Evolutionary conservation across 2,329 filamentous ascomycete genomes (phyloP).

Genomic region (Aureobasidium uvarum): DNA sequence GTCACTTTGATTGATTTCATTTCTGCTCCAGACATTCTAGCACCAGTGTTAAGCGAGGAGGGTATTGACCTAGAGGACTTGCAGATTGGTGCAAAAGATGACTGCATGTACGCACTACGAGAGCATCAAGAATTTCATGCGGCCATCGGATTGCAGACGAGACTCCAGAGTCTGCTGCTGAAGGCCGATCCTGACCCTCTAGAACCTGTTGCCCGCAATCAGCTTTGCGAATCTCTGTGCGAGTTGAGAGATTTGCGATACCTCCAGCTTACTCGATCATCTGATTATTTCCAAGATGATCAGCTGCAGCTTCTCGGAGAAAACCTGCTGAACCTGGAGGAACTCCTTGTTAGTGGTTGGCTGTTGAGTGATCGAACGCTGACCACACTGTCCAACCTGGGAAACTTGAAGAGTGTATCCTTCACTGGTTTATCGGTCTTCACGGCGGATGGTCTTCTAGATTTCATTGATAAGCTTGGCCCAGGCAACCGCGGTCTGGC

Average conservation of each 20-base stretch:
- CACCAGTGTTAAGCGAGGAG: slow-evolving; percentile 49
- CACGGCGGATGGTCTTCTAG: slow-evolving; percentile 51
- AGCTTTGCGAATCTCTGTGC: slow-evolving; percentile 53
- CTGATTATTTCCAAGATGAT: slow-evolving; percentile 51
- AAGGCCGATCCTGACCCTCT: slow-evolving; percentile 50
- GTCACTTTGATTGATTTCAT: slow-evolving; percentile 54
- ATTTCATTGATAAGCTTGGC: slow-evolving; percentile 45
- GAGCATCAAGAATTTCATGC: slow-evolving; percentile 54
- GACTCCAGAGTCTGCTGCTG: slow-evolving; percentile 49
- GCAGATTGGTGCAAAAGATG: slow-evolving; percentile 41
- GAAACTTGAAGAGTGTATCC: slow-evolving; percentile 52
- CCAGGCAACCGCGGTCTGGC: slow-evolving; percentile 45
- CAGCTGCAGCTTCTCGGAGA: slow-evolving; percentile 52
- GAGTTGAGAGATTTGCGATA: slow-evolving; percentile 53
- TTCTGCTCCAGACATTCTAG: slow-evolving; percentile 54
- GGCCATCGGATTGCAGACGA: slow-evolving; percentile 52
- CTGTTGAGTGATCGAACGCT: slow-evolving; percentile 54
- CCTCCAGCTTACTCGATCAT: slow-evolving; percentile 54
- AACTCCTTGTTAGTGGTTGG: slow-evolving; percentile 57
- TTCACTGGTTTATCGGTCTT: slow-evolving; percentile 58
- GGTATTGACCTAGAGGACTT: slow-evolving; percentile 51
- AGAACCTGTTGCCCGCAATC: slow-evolving; percentile 49
- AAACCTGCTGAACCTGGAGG: slow-evolving; percentile 52
- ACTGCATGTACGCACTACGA: slow-evolving; percentile 46
- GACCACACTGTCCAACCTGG: slow-evolving; percentile 46